Percentiles rank a stretch among this genome's conserved stretches.
These are phyloP conservation scores for Chlamydomonas eustigma DNA, from an alignment of 139 green algal species.

Conservation along the genomic window DNA sequence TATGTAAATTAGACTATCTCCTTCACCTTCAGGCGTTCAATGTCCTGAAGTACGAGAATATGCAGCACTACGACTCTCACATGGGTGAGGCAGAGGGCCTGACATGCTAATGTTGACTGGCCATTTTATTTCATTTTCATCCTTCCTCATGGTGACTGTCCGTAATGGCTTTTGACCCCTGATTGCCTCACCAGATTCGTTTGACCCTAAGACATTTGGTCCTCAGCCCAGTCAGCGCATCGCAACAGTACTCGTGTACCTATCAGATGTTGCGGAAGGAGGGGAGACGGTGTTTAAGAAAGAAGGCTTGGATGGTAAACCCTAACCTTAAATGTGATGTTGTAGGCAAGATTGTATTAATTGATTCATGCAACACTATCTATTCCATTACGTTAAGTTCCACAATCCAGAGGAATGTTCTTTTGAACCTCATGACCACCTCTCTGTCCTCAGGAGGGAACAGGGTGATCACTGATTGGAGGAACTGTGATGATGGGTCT, in stretches of 20 bases:
- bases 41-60: conserved; percentile 49
- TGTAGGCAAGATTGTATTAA: no score
- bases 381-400: no score
- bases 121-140: not conserved
- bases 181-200: conserved; percentile 2
- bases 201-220: conserved; percentile 46
- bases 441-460: conserved; percentile 20
- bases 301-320: conserved; percentile 64
- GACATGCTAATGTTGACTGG: not conserved
- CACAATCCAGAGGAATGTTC: no score
- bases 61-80: conserved; percentile 55
- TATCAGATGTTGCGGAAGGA: conserved; percentile 73
- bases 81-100: conserved; percentile 33
- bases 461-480: conserved; percentile 30
- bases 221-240: conserved; percentile 69
- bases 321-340: no score
- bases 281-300: conserved; percentile 69
- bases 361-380: no score
- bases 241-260: conserved; percentile 73
- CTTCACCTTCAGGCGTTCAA: conserved; percentile 60
- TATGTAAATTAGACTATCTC: no score
- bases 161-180: not conserved
- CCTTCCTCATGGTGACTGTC: not conserved
- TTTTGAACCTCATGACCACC: no score
- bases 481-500: conserved; percentile 34